Evolutionary conservation across 768 basidiomycete species (phyloP).

Genomic region (Pisolithus marmoratus): DNA sequence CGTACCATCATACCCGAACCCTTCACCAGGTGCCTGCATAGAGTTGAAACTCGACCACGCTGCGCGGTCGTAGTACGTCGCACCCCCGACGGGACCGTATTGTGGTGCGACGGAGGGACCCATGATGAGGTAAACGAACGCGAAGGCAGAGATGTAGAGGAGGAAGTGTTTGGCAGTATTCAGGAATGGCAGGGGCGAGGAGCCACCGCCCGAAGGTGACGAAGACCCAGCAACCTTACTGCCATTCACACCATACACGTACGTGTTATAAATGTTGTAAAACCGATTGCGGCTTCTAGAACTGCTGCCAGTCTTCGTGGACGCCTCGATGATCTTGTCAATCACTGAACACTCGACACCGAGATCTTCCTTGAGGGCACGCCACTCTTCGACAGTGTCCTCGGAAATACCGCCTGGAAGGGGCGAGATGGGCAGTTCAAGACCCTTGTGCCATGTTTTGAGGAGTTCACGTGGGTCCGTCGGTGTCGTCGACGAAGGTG

Average conservation of each 20-base stretch:
- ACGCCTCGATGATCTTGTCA: constrained; percentile 56
- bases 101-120: constrained; percentile 55
- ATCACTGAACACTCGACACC: constrained; percentile 74
- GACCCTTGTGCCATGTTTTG: constrained; percentile 67
- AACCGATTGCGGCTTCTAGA: constrained; percentile 47
- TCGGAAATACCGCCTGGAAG: constrained; percentile 52
- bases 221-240: constrained; percentile 27
- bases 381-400: constrained; percentile 72
- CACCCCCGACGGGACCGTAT: constrained; percentile 54
- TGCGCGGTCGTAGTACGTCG: constrained; percentile 69
- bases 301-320: constrained; percentile 25
- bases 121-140: constrained; percentile 55
- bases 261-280: constrained; percentile 85
- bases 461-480: constrained; percentile 51
- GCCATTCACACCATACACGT: constrained; percentile 41
- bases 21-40: constrained; percentile 65
- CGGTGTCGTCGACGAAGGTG: constrained; percentile 29
- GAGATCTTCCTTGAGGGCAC: constrained; percentile 70
- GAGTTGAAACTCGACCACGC: constrained; percentile 79
- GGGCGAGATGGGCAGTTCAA: constrained; percentile 38
- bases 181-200: constrained; percentile 19
- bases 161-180: constrained; percentile 41
- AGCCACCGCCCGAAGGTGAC: constrained; percentile 1
- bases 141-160: constrained; percentile 58
- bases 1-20: constrained; percentile 56